phyloP scores from a whole-genome alignment of 139 green algal genomes.

The Chlorella sp. region DNA sequence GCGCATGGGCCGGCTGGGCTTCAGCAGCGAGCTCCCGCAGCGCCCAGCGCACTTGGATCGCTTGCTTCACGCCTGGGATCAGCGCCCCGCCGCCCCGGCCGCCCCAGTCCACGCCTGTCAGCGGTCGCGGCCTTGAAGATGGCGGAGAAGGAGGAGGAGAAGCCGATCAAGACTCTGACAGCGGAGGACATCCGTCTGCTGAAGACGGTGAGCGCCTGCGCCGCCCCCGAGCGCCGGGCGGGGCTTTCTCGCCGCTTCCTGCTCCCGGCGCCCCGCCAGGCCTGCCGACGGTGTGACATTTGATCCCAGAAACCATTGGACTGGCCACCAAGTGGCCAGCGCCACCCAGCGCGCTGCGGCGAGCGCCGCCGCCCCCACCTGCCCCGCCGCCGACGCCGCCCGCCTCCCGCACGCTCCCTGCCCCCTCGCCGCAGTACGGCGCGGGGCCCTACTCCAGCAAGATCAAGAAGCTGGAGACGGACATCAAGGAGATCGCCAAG shows the following conservation, averaged over 20 bases:
- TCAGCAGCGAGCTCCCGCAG: not conserved
- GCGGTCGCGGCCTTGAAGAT: not conserved
- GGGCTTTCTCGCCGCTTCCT: too few species aligned
- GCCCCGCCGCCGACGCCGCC: not conserved
- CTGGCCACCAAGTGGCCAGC: too few species aligned
- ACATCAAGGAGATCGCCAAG: constrained; percentile 60
- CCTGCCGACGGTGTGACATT: not conserved
- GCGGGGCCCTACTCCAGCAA: constrained; percentile 89
- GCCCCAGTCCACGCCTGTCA: too few species aligned
- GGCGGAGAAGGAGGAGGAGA: constrained; percentile 55
- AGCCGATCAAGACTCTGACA: constrained; percentile 86
- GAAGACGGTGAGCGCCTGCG: constrained; percentile 71
- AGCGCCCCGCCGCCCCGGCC: too few species aligned
- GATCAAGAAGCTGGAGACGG: constrained; percentile 78
- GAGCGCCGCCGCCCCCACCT: not conserved
- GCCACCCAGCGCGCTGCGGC: too few species aligned
- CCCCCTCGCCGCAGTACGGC: constrained; percentile 72
- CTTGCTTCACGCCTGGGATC: too few species aligned
- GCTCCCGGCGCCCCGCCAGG: not conserved
- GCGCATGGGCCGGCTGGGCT: not conserved
- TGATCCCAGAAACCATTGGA: too few species aligned
- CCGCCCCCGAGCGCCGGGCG: too few species aligned
- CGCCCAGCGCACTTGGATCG: not conserved
- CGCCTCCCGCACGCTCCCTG: not conserved
- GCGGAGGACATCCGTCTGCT: constrained; percentile 97